A percentile compares a stretch with the other conserved stretches of the same genome.
Conservation (phyloP, 129 eudicot genomes). For the Helichrysum umbraculigerum region DNA sequence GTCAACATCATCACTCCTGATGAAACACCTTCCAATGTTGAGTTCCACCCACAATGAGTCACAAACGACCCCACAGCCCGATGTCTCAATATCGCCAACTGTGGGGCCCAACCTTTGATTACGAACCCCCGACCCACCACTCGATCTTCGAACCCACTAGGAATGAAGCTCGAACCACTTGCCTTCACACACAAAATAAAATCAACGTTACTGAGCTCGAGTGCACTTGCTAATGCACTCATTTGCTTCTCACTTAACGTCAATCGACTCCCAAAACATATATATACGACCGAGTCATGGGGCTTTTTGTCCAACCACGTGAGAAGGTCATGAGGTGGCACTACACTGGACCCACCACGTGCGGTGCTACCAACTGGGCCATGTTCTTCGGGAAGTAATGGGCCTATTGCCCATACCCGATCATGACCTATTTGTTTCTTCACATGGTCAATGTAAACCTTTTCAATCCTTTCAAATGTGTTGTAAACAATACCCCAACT, state of each 20-base stretch:
- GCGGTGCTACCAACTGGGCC: neutral
- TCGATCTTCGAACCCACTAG: conserved; percentile 42
- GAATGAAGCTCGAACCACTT: conserved; percentile 16
- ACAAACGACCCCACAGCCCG: conserved; percentile 54
- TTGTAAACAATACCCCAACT: conserved; percentile 47
- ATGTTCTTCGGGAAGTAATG: conserved; percentile 24
- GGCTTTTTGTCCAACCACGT: conserved; percentile 33
- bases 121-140: conserved; percentile 42
- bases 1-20: conserved; percentile 60
- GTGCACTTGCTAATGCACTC: neutral
- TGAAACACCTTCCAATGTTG: conserved; percentile 40
- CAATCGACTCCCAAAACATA: conserved; percentile 40
- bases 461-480: conserved; percentile 35
- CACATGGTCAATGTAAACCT: conserved; percentile 27
- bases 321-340: conserved; percentile 17
- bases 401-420: conserved; percentile 52
- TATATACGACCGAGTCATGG: conserved; percentile 30
- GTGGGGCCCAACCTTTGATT: conserved; percentile 66
- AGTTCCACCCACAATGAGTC: conserved; percentile 40
- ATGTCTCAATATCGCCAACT: conserved; percentile 45
- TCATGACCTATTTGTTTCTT: conserved; percentile 36
- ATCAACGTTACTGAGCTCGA: conserved; percentile 13
- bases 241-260: conserved; percentile 18
- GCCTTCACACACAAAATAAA: conserved; percentile 15
- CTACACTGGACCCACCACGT: conserved; percentile 35